A percentile compares a stretch with the other conserved stretches of the same genome.
Evolutionary conservation across 106 monocot species (phyloP).

Genomic region (Triglochin maritima): DNA sequence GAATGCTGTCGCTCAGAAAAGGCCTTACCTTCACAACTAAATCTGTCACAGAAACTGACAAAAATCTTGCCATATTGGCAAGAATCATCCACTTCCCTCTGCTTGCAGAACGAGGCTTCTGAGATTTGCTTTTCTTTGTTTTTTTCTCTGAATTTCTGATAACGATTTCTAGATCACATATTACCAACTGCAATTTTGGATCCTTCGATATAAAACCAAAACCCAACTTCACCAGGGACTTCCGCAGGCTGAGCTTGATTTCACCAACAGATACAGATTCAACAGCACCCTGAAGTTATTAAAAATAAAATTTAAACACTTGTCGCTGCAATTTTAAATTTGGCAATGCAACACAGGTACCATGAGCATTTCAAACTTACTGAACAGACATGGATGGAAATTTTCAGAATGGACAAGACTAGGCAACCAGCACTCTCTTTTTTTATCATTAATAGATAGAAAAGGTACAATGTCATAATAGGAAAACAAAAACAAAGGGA

Average conservation of each 20-base stretch:
- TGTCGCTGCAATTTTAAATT: too few relatives aligned
- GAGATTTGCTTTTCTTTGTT: conserved; percentile 22
- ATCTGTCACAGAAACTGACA: conserved; percentile 71
- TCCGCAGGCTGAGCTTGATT: conserved; percentile 63
- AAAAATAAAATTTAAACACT: not conserved
- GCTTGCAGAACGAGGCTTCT: conserved; percentile 38
- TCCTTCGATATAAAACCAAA: conserved; percentile 55
- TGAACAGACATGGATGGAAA: too few relatives aligned
- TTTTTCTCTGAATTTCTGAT: conserved; percentile 35
- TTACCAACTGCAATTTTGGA: conserved; percentile 72
- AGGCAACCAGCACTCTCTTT: too few relatives aligned
- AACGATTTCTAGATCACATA: conserved; percentile 68
- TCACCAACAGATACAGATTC: conserved; percentile 89
- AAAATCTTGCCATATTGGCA: conserved; percentile 51
- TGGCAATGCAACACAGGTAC: too few relatives aligned
- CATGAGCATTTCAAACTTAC: too few relatives aligned
- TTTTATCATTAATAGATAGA: too few relatives aligned
- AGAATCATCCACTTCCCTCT: conserved; percentile 70
- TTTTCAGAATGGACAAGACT: too few relatives aligned
- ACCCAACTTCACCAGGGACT: conserved; percentile 54
- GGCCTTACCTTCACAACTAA: conserved; percentile 67
- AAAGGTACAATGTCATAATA: too few relatives aligned
- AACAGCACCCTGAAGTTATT: conserved; percentile 61
- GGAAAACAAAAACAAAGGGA: too few relatives aligned
- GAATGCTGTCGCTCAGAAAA: not conserved